Conservation (phyloP, 2,329 filamentous ascomycete genomes). For the Trichoderma hamatum region DNA sequence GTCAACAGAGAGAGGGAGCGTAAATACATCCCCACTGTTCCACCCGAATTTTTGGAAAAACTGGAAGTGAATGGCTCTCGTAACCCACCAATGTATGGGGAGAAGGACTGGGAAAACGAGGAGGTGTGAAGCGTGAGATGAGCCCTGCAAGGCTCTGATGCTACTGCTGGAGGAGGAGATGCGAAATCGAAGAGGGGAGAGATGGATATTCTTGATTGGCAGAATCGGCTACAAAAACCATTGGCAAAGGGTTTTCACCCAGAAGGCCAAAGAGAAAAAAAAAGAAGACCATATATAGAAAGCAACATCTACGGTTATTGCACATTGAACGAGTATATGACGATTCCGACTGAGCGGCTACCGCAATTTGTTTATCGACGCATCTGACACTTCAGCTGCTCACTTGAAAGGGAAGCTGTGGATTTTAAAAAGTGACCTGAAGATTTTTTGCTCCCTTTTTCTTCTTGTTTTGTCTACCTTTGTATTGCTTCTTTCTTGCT, state of each 20-base stretch:
- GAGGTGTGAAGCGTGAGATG: conserved; percentile 47
- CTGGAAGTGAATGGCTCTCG: conserved; percentile 66
- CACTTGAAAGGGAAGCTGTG: background rate
- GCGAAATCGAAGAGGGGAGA: background rate
- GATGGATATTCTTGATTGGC: conserved; percentile 10
- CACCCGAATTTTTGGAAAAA: conserved; percentile 88
- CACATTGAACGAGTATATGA: conserved; percentile 22
- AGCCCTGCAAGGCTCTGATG: background rate
- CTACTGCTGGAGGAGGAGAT: too few relatives aligned
- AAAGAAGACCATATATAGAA: conserved; percentile 14
- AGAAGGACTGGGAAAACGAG: conserved; percentile 70
- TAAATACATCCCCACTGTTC: conserved; percentile 95
- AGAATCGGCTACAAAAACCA: background rate
- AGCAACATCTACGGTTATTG: conserved; percentile 25
- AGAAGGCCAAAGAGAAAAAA: background rate
- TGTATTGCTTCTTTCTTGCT: background rate
- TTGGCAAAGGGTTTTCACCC: background rate
- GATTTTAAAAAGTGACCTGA: background rate
- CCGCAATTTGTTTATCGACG: conserved; percentile 6
- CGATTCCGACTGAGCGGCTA: conserved; percentile 14
- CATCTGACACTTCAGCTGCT: background rate
- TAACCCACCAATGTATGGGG: conserved; percentile 60
- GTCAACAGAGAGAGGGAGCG: conserved; percentile 87
- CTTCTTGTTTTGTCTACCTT: background rate
- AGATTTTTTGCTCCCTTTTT: background rate